Conservation (phyloP, 176 grass and related monocot species). For the Oryza meyeriana region DNA sequence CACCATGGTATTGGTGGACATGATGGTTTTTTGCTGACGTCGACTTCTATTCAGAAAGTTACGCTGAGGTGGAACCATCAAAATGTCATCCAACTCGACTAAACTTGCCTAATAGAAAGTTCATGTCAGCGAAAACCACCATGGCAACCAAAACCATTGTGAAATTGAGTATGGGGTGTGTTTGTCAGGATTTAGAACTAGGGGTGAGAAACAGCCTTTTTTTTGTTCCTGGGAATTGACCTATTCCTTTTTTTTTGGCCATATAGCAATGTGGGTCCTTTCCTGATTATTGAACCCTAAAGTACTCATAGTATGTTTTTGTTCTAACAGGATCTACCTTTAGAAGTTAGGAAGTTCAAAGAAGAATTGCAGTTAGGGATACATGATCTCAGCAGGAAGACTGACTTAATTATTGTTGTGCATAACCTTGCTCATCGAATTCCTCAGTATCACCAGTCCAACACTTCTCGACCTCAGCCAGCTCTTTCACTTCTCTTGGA, state of each 20-base stretch:
- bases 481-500: constrained; percentile 82
- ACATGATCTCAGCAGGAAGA: constrained; percentile 64
- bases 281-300: not conserved
- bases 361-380: constrained; percentile 66
- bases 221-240: not conserved
- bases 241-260: not conserved
- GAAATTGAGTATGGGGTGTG: not conserved
- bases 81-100: not conserved
- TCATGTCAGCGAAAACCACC: not conserved
- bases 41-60: not conserved
- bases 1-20: too few species aligned
- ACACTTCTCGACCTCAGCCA: constrained; percentile 46
- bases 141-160: not conserved
- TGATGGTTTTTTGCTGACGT: not conserved
- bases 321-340: constrained; percentile 64
- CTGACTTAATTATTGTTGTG: constrained; percentile 84
- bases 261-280: not conserved
- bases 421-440: constrained; percentile 92
- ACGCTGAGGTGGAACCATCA: not conserved
- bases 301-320: constrained; percentile 17
- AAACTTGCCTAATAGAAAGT: not conserved
- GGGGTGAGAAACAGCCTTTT: not conserved
- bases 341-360: constrained; percentile 62
- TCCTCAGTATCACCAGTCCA: constrained; percentile 50
- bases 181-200: not conserved